Percentiles rank a stretch among this genome's conserved stretches.
Evolutionary conservation across 257 asterid species (phyloP).

Genomic region (Nicotiana attenuata): DNA sequence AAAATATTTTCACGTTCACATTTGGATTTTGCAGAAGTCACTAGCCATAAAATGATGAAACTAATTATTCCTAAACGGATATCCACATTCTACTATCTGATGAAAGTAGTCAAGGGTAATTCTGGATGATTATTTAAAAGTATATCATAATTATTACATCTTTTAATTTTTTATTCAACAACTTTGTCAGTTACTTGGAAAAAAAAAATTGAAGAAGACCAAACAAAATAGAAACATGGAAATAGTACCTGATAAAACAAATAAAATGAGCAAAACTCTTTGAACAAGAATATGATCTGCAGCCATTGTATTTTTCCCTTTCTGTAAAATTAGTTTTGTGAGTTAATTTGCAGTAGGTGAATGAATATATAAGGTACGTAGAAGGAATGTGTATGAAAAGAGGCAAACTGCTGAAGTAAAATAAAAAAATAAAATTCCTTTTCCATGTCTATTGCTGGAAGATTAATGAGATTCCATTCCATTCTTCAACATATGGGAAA

Average conservation of each 20-base stretch:
- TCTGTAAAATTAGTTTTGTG: background rate
- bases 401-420: background rate
- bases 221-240: background rate
- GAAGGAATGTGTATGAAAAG: conserved; percentile 3
- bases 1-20: background rate
- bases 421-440: background rate
- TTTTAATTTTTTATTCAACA: background rate
- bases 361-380: background rate
- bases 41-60: too few species aligned
- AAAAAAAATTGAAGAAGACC: background rate
- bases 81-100: background rate
- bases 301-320: background rate
- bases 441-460: conserved; percentile 10
- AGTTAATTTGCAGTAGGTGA: background rate
- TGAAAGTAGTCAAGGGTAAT: background rate
- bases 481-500: conserved; percentile 1
- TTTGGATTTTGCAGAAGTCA: background rate
- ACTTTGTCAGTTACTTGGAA: background rate
- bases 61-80: too few species aligned
- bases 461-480: conserved; percentile 34
- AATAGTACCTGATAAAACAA: conserved; percentile 36
- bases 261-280: conserved; percentile 14
- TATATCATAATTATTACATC: background rate
- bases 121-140: background rate
- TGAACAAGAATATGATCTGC: background rate